phyloP scores from a whole-genome alignment of 2,329 filamentous ascomycete species.

The Claviceps maximensis region DNA sequence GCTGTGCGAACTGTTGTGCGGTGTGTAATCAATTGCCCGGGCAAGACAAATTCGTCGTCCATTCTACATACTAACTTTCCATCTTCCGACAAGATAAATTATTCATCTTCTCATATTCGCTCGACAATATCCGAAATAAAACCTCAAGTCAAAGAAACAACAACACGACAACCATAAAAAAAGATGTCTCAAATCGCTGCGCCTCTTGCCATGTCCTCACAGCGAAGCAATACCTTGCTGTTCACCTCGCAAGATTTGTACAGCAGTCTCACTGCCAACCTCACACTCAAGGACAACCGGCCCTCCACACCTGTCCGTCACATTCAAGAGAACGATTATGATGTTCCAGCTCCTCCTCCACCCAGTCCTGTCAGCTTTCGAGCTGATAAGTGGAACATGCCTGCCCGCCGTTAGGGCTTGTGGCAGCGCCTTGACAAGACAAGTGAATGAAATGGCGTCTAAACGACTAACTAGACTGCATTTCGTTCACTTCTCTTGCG shows the following conservation, averaged over 20 bases:
- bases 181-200: conserved; percentile 26
- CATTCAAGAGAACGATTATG: conserved; percentile 46
- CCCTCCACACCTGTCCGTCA: conserved; percentile 33
- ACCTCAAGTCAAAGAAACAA: conserved; percentile 6
- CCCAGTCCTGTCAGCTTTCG: conserved; percentile 51
- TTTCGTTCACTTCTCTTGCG: background rate
- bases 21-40: background rate
- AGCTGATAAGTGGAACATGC: conserved; percentile 21
- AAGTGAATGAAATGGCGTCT: too few species aligned
- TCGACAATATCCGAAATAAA: background rate
- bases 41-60: background rate
- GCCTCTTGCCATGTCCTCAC: conserved; percentile 34
- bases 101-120: background rate
- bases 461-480: background rate
- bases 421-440: background rate
- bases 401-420: background rate
- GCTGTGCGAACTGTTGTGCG: background rate
- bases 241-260: conserved; percentile 37
- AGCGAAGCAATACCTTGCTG: conserved; percentile 30
- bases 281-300: conserved; percentile 29
- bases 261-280: conserved; percentile 38
- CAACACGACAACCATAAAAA: background rate
- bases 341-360: conserved; percentile 50
- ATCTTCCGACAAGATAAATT: background rate
- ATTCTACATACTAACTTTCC: background rate